Evolutionary conservation across 371 early-diverging fungal species (phyloP).

Genomic region (Mycotypha africana): DNA sequence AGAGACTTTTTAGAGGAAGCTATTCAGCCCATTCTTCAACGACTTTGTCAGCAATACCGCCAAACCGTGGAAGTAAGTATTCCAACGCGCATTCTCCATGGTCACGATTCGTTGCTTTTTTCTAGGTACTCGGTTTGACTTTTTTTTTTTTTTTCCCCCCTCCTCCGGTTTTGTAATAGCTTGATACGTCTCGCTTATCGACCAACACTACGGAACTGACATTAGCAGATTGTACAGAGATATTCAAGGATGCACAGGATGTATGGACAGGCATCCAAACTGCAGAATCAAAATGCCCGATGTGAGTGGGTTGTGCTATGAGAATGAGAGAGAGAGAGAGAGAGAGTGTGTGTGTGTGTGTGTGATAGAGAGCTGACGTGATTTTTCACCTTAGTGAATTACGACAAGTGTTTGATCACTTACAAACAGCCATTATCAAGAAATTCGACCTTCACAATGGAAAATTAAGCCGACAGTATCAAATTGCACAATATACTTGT

Average conservation of each 20-base stretch:
- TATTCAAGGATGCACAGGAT: conserved; percentile 11
- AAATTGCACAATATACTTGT: conserved; percentile 43
- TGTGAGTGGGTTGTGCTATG: conserved; percentile 9
- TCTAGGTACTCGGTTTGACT: not conserved
- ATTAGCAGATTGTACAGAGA: conserved; percentile 8
- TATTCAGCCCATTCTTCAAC: conserved; percentile 57
- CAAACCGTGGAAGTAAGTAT: too few relatives aligned
- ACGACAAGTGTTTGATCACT: conserved; percentile 45
- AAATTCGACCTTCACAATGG: conserved; percentile 27
- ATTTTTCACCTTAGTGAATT: conserved; percentile 23
- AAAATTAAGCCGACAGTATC: conserved; percentile 15
- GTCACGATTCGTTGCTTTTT: too few relatives aligned
- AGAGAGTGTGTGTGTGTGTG: too few relatives aligned
- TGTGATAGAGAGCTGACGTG: too few relatives aligned
- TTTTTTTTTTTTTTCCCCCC: not conserved
- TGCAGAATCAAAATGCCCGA: conserved; percentile 23
- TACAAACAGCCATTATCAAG: conserved; percentile 36
- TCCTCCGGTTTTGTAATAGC: too few relatives aligned
- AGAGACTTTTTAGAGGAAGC: conserved; percentile 67
- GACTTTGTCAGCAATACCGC: conserved; percentile 48
- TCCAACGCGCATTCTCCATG: too few relatives aligned
- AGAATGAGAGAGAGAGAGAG: too few relatives aligned
- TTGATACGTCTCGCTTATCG: conserved; percentile 17
- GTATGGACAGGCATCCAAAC: conserved; percentile 18
- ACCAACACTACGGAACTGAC: conserved; percentile 9